Evolutionary conservation across 164 flowering plant species (phyloP), one percentile per base, ranked within the genome.

Genomic region (Cinnamomum micranthum): DNA sequence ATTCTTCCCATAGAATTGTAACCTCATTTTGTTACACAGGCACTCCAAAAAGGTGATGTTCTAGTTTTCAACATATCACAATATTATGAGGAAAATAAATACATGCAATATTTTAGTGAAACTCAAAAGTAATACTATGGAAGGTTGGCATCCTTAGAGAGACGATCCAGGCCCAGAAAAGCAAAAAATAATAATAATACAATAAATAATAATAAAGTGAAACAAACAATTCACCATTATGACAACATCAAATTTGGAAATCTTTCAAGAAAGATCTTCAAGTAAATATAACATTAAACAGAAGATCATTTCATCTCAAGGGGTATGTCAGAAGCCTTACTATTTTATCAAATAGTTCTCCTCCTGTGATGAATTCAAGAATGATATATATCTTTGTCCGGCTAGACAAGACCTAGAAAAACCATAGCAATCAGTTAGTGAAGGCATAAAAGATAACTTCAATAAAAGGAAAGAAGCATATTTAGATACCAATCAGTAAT

Each of bases 311-410:
- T 9, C 19, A 6, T 22, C 50, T n/a, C 6, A 69, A 69, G 20
- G 55, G 19, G 24, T 20, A 47, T 47, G n/a, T 47, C 55, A 47
- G 25, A 50, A 77, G 70, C 23, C 97, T 89, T 88, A 96, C 99
- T 78, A 96, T 96, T 87, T 85, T 91, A 84, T 94, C 98, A 80
- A 81, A 96, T 66, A 94, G 84, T 79, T 96, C 95, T 80, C 99
- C 99, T 69, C 99, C 97, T n/a, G 87, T 85, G 27, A 93, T 93
- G 76, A 96, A 86, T 84, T 94, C 99, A 51, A 92, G 81, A 69
- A 94, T 80, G 35, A 94, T 96, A 82, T 88, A 96, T 78, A 96
- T 92, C 85, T 89, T 96, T 79, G 93, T 86, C 72, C 71, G 83
- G 85, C 98, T 87, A 4, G 99, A 88, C 87, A 96, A 85, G 68